Conservation (phyloP, 1,284 basidiomycete species). For the Trichosporon sp. region DNA sequence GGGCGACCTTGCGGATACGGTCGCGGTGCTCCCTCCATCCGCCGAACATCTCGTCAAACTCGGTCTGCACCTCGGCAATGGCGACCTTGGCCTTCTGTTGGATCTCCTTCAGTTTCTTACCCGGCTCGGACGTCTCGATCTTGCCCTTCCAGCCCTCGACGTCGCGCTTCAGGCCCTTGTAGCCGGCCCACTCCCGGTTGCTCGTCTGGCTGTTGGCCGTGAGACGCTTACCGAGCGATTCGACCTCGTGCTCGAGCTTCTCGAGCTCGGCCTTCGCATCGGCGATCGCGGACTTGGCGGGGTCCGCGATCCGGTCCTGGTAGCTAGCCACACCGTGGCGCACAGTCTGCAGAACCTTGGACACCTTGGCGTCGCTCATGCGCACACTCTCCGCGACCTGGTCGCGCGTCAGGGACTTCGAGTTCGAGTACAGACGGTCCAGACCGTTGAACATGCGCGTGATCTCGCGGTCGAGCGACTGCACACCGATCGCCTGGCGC, state of each 20-base stretch:
- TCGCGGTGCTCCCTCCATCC: slow-evolving; percentile 39
- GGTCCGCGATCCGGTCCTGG: slow-evolving; percentile 32
- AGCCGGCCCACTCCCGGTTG: slow-evolving; percentile 47
- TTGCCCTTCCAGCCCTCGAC: slow-evolving; percentile 43
- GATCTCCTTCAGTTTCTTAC: slow-evolving; percentile 34
- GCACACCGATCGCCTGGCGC: slow-evolving; percentile 31
- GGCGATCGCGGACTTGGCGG: slow-evolving; percentile 35
- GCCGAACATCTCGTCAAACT: slow-evolving; percentile 48
- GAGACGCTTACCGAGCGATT: slow-evolving; percentile 43
- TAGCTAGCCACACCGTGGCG: slow-evolving; percentile 35
- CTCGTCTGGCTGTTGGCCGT: slow-evolving; percentile 30
- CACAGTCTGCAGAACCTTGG: slow-evolving; percentile 33
- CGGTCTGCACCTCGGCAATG: slow-evolving; percentile 37
- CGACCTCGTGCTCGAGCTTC: slow-evolving; percentile 38
- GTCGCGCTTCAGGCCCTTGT: slow-evolving; percentile 41
- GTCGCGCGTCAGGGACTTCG: slow-evolving; percentile 39
- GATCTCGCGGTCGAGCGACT: slow-evolving; percentile 46
- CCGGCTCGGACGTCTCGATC: slow-evolving; percentile 34
- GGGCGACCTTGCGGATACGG: slow-evolving; percentile 39
- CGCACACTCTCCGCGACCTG: slow-evolving; percentile 44
- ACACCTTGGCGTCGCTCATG: slow-evolving; percentile 40
- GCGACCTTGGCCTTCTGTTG: slow-evolving; percentile 30
- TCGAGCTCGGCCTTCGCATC: slow-evolving; percentile 39
- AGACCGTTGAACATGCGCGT: slow-evolving; percentile 47
- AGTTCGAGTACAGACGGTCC: slow-evolving; percentile 52